Evolutionary conservation across 495 filamentous ascomycete genomes (phyloP).

Genomic region (Talaromyces stipitatus): DNA sequence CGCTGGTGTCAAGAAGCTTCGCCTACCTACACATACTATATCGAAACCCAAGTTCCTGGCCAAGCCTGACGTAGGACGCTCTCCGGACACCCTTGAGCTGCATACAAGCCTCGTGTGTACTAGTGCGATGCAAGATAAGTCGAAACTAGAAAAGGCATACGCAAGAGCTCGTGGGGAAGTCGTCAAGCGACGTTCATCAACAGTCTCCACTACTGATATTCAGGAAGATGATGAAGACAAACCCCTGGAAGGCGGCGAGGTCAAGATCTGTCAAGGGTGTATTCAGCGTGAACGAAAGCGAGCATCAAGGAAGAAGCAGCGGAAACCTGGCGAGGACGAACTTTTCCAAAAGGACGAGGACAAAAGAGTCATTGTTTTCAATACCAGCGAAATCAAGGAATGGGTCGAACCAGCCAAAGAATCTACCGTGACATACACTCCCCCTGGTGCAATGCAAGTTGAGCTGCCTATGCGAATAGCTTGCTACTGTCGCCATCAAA

Average conservation of each 20-base stretch:
- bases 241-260: conserved; percentile 73
- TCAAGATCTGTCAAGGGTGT: conserved; percentile 77
- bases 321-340: conserved; percentile 77
- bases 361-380: conserved; percentile 84
- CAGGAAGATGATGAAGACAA: conserved; percentile 51
- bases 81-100: conserved; percentile 71
- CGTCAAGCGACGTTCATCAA: conserved; percentile 14
- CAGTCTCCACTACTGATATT: conserved; percentile 23
- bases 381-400: conserved; percentile 82
- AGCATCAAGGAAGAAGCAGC: conserved; percentile 78
- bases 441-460: conserved; percentile 60
- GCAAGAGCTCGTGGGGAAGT: conserved; percentile 50
- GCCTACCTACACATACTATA: conserved; percentile 81
- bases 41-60: conserved; percentile 83
- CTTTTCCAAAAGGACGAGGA: conserved; percentile 70
- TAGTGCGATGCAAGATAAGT: conserved; percentile 78
- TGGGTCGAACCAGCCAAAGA: conserved; percentile 57
- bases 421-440: conserved; percentile 28
- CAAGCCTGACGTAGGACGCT: conserved; percentile 50
- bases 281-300: conserved; percentile 82
- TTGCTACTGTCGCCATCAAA: conserved; percentile 92
- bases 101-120: conserved; percentile 78
- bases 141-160: conserved; percentile 55
- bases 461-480: conserved; percentile 91
- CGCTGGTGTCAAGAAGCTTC: conserved; percentile 63